Percentiles rank a stretch among this genome's conserved stretches.
Evolutionary conservation across 257 asterid species (phyloP).

Genomic region (Forsythia suspensa): DNA sequence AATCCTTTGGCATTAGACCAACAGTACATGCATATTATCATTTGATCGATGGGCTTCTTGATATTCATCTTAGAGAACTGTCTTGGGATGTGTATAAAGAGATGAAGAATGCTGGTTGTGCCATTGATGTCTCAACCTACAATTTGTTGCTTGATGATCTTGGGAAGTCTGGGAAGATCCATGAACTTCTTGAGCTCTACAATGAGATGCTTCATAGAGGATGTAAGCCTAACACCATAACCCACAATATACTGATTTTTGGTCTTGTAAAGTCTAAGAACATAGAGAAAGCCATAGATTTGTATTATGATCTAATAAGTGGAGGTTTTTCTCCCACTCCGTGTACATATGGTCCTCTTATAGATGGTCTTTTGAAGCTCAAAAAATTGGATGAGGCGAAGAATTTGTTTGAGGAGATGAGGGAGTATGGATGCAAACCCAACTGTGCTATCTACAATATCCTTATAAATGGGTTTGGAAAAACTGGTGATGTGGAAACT

Average conservation of each 20-base stretch:
- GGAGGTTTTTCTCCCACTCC: slow-evolving; percentile 90
- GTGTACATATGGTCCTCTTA: slow-evolving; percentile 91
- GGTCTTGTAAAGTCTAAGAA: slow-evolving; percentile 77
- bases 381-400: slow-evolving; percentile 64
- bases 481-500: slow-evolving; percentile 71
- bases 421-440: slow-evolving; percentile 72
- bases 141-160: slow-evolving; percentile 84
- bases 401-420: slow-evolving; percentile 77
- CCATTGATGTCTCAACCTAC: slow-evolving; percentile 67
- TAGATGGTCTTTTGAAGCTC: slow-evolving; percentile 79
- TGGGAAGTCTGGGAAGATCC: slow-evolving; percentile 70
- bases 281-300: slow-evolving; percentile 65
- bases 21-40: slow-evolving; percentile 57
- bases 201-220: slow-evolving; percentile 77
- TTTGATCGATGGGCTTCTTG: slow-evolving; percentile 77
- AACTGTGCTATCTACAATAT: slow-evolving; percentile 86
- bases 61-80: slow-evolving; percentile 51
- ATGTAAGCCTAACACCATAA: slow-evolving; percentile 61
- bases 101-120: slow-evolving; percentile 68
- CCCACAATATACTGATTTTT: slow-evolving; percentile 81
- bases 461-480: slow-evolving; percentile 88
- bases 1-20: slow-evolving; percentile 45
- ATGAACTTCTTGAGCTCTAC: slow-evolving; percentile 62
- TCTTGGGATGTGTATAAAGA: slow-evolving; percentile 69
- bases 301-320: slow-evolving; percentile 75